These are phyloP conservation scores for Aspergillus sclerotialis DNA, from an alignment of 2,329 filamentous ascomycete genomes.

Conservation along the genomic window DNA sequence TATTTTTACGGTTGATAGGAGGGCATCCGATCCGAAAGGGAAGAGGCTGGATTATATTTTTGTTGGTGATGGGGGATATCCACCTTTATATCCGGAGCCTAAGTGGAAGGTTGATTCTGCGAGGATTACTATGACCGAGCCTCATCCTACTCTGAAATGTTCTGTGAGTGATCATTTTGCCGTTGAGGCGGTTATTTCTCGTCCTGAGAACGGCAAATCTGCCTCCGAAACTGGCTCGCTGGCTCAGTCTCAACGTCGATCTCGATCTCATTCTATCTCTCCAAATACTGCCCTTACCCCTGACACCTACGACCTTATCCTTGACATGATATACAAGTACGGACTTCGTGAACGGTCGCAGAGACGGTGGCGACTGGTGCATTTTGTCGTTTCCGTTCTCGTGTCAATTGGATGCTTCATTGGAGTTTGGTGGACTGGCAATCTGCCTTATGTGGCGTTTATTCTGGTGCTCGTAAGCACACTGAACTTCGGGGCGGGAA, in stretches of 20 bases:
- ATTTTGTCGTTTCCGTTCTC: slow-evolving; percentile 64
- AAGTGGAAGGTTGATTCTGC: slow-evolving; percentile 65
- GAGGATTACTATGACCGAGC: slow-evolving; percentile 70
- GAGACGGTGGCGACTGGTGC: slow-evolving; percentile 61
- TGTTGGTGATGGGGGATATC: slow-evolving; percentile 51
- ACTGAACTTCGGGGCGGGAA: slow-evolving; percentile 67
- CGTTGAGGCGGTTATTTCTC: slow-evolving; percentile 68
- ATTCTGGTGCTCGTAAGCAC: slow-evolving; percentile 72
- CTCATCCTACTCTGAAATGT: slow-evolving; percentile 73
- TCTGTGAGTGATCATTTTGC: slow-evolving; percentile 94
- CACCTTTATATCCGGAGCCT: slow-evolving; percentile 21
- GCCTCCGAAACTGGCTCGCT: slow-evolving; percentile 6
- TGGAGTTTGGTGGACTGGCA: slow-evolving; percentile 71
- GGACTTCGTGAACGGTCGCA: slow-evolving; percentile 64
- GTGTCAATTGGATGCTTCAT: slow-evolving; percentile 68
- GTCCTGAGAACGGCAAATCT: slow-evolving; percentile 22
- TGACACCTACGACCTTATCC: slow-evolving; percentile 63
- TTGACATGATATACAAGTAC: slow-evolving; percentile 64
- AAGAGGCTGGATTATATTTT: slow-evolving; percentile 96
- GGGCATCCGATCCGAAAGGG: slow-evolving; percentile 63
- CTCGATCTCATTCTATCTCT: too few relatives aligned
- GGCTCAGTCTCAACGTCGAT: too few relatives aligned
- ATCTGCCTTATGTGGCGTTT: slow-evolving; percentile 66
- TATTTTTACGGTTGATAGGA: slow-evolving; percentile 53
- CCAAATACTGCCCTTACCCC: slow-evolving; percentile 34